Evolutionary conservation across 306 rosid genomes (phyloP).

Genomic region (Quercus glauca): DNA sequence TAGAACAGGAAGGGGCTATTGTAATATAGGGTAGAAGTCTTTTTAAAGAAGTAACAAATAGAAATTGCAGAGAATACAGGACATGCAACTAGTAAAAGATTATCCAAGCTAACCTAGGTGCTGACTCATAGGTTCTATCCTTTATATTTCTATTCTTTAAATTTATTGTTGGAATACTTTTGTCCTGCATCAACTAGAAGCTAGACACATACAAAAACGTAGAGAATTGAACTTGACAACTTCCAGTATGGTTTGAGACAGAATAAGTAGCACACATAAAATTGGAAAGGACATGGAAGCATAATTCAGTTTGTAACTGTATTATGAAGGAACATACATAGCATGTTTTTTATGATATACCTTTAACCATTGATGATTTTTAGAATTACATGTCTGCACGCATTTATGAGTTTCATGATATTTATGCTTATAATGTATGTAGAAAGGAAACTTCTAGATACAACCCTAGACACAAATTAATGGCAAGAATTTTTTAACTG

Average conservation of each 20-base stretch:
- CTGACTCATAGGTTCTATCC: too few relatives aligned
- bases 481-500: not conserved
- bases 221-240: not conserved
- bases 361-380: not conserved
- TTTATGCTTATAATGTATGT: not conserved
- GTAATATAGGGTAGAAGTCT: not conserved
- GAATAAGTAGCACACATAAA: not conserved
- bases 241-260: not conserved
- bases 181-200: too few relatives aligned
- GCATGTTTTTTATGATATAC: not conserved
- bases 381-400: not conserved
- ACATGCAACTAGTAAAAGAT: not conserved
- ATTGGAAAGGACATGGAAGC: not conserved
- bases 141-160: too few relatives aligned
- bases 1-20: not conserved
- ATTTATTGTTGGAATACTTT: too few relatives aligned
- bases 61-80: not conserved
- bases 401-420: not conserved
- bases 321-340: not conserved
- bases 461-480: not conserved
- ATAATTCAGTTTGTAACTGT: not conserved
- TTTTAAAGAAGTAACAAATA: not conserved
- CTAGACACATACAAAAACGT: not conserved
- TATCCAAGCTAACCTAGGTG: too few relatives aligned
- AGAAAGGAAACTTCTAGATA: not conserved